Conservation (phyloP, 2,329 filamentous ascomycete genomes). For the Aspergillus quadrilineatus region DNA sequence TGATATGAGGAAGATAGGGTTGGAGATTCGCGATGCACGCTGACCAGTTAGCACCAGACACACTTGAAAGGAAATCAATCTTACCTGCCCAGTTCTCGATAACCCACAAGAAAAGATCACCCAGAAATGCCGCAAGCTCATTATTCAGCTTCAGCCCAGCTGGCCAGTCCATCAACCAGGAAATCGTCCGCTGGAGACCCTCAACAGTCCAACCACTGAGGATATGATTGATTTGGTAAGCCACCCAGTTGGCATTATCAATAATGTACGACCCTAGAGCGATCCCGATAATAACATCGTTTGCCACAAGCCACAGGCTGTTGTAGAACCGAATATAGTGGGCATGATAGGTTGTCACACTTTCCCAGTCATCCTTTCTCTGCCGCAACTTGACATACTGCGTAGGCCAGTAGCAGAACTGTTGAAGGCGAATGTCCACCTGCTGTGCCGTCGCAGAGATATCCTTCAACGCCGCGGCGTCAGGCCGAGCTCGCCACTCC, state of each 20-base stretch:
- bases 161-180: constrained; percentile 94
- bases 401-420: constrained; percentile 98
- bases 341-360: constrained; percentile 89
- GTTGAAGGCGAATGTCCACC: constrained; percentile 92
- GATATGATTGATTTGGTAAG: constrained; percentile 71
- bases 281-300: constrained; percentile 98
- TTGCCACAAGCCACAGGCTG: constrained; percentile 95
- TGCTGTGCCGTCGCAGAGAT: constrained; percentile 96
- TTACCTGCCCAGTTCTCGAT: constrained; percentile 94
- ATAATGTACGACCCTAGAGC: constrained; percentile 95
- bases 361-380: constrained; percentile 89
- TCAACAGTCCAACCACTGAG: constrained; percentile 82
- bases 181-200: constrained; percentile 82
- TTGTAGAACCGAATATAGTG: constrained; percentile 99
- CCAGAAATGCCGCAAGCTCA: constrained; percentile 88
- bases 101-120: constrained; percentile 95
- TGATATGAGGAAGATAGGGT: constrained; percentile 78
- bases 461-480: constrained; percentile 85
- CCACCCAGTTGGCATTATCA: constrained; percentile 85
- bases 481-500: constrained; percentile 78
- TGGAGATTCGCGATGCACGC: constrained; percentile 74
- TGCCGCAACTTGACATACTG: constrained; percentile 91
- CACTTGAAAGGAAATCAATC: constrained; percentile 19
- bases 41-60: constrained; percentile 29
- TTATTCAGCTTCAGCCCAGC: constrained; percentile 93